Evolutionary conservation across 1,284 basidiomycete species (phyloP), one percentile per base, ranked within the genome.

Genomic region (Peniophora sp.): DNA sequence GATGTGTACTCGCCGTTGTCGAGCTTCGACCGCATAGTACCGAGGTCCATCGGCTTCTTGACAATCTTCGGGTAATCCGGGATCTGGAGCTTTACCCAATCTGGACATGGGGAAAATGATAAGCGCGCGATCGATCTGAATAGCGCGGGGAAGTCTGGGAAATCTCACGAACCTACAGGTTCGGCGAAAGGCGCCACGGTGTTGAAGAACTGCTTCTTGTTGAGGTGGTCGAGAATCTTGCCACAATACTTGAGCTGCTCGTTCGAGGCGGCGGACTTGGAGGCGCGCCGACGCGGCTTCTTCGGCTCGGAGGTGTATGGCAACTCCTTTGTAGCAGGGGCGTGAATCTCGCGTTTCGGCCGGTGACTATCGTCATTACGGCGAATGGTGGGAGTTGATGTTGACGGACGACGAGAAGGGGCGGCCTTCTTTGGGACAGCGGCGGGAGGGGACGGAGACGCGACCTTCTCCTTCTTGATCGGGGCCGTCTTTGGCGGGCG

Each of bases 321-420:
- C 18, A 97, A 70, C 60, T 98, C 96, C 67, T 93, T 94, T 0
- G 93, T 85, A 14, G 93, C 85, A 17, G 95, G 95, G 11, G 95
- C 92, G 61, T 97, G 94, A 37, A 97, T 95, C 67, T 98, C 96
- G 49, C 96, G 89, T 71, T 97, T 97, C 0, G 96, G 96, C 18
- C 96, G 83, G n/a, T 81, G 78, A 36, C 74, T 68, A 24, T 69
- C 70, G 35, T 73, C 68, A 15, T 81, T 83, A 24, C 88, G 85
- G 42, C 87, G 79, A 58, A 90, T 88, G 49, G 82, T 80, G 47
- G 88, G 89, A 6, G 89, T 76, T n/a, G 85, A 81, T 0, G 83
- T 84, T 3, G 88, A 91, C 1, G 81, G 72, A 47, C 88, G 80
- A 45, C 87, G 81, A 23, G 72, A 51, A 10, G 23, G 71, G 44